Evolutionary conservation across 2,329 filamentous ascomycete genomes (phyloP).

Genomic region (Cladosporium oxysporum): DNA sequence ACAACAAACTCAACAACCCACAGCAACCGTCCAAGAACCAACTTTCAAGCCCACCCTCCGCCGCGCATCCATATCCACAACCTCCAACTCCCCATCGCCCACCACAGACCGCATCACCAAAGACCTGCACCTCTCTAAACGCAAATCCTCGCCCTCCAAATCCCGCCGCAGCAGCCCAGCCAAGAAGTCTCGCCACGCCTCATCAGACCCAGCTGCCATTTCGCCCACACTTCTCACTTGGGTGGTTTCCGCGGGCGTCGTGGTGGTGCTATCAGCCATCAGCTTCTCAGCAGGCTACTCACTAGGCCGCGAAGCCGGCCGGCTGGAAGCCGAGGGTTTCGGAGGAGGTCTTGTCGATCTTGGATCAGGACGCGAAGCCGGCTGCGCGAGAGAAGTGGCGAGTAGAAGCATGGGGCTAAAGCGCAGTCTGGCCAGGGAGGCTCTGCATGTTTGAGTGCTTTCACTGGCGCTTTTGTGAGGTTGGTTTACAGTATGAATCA

Average conservation of each 20-base stretch:
- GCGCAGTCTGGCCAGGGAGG: conserved; percentile 34
- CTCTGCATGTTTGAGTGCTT: conserved; percentile 31
- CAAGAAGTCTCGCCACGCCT: conserved; percentile 46
- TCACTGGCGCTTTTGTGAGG: not conserved
- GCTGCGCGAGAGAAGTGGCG: conserved; percentile 37
- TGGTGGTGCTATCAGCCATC: conserved; percentile 64
- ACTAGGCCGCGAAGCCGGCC: conserved; percentile 60
- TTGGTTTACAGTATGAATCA: not conserved
- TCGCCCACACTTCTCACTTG: conserved; percentile 65
- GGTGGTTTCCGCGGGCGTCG: conserved; percentile 65
- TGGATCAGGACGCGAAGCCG: conserved; percentile 25
- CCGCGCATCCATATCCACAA: conserved; percentile 33
- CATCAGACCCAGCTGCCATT: conserved; percentile 41
- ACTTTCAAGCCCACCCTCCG: conserved; percentile 41
- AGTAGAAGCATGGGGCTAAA: conserved; percentile 36
- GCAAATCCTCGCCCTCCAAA: conserved; percentile 42
- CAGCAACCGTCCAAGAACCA: conserved; percentile 30
- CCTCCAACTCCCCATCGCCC: conserved; percentile 31
- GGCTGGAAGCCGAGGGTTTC: conserved; percentile 45
- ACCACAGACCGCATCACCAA: conserved; percentile 13
- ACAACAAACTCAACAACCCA: conserved; percentile 31
- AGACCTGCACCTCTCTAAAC: conserved; percentile 37
- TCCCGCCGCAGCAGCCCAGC: conserved; percentile 37
- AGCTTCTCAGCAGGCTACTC: conserved; percentile 67
- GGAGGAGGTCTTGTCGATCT: conserved; percentile 29